These are phyloP conservation scores for Rubus parviflorus DNA, from an alignment of 306 rosid genomes.

Conservation along the genomic window DNA sequence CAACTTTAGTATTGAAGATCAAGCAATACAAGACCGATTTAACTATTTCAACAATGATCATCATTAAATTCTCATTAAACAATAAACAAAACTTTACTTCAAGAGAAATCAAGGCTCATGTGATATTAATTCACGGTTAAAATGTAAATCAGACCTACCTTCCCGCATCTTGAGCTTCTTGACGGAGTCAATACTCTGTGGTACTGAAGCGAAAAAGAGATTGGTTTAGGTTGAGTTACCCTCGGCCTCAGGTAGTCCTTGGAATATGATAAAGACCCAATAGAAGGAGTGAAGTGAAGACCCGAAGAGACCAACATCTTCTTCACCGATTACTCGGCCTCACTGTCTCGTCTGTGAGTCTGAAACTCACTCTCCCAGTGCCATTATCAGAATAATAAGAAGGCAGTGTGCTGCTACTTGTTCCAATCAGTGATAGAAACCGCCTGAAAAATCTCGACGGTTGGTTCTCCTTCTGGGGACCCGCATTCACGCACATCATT, in stretches of 20 bases:
- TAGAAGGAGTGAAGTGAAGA: conserved; percentile 28
- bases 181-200: conserved; percentile 30
- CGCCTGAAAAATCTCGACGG: conserved; percentile 21
- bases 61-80: too few species aligned
- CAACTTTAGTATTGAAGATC: too few species aligned
- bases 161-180: conserved; percentile 31
- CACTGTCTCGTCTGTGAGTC: neutral
- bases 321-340: conserved; percentile 3
- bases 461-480: conserved; percentile 24
- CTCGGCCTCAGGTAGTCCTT: neutral
- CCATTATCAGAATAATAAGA: neutral
- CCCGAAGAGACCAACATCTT: conserved; percentile 40
- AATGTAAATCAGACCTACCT: conserved; percentile 43
- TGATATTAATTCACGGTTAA: neutral
- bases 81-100: neutral
- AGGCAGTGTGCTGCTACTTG: neutral
- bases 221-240: conserved; percentile 13
- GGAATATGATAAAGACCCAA: conserved; percentile 23
- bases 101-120: neutral
- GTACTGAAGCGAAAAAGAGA: conserved; percentile 22
- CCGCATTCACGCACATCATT: conserved; percentile 20
- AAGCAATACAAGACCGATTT: too few species aligned
- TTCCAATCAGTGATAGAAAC: too few species aligned
- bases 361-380: neutral
- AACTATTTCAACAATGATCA: too few species aligned